Base-by-base conservation (phyloP, 2,329 filamentous ascomycete species). In the Ilyonectria destructans region DNA sequence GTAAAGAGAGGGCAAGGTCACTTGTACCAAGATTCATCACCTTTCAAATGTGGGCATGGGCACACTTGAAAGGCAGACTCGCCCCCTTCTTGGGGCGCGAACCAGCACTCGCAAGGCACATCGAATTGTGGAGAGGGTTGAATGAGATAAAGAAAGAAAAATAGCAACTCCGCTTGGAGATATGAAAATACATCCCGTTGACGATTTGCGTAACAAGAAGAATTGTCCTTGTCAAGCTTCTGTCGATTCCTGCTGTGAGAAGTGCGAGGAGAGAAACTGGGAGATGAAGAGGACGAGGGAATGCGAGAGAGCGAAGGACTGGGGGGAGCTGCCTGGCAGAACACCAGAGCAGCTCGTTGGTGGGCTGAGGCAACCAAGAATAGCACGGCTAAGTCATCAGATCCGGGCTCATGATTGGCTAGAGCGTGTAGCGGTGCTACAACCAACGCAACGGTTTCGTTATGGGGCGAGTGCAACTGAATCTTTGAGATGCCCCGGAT, bases 361-460 rank as follows among this genome's bases (percentile, higher is more conserved):
- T 62, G 64, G 64, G 58, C 58, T 67, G 64, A 62, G 58, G 58
- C 46, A 52, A 23, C 58, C 58, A 64, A 23, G 51, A 63, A 67
- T 59, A 63, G 58, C 31, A n/a, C n/a, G 35, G 64, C 58, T 67
- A 58, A 62, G 56, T 67, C 54, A 67, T 40, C 48, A 35, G 37
- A 19, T 17, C 5, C 3, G 35, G 4, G 6, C 15, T 9, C 15
- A 19, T 58, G 29, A 62, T 62, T 67, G 64, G 64, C 26, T 10
- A 6, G 9, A 26, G 15, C 19, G 26, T 3, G 29, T 23, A 15
- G 43, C 4, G 9, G 12, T 13, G 8, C 1, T 3, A 31, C 52
- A 56, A 9, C 17, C 19, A 15, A 3, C 17, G 23, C 45, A 43
- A 35, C 43, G 21, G n/a, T 1, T 23, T 9, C 23, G 52, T 19